Base-by-base conservation (phyloP, 495 filamentous ascomycete species). In the Aspergillus steynii region DNA sequence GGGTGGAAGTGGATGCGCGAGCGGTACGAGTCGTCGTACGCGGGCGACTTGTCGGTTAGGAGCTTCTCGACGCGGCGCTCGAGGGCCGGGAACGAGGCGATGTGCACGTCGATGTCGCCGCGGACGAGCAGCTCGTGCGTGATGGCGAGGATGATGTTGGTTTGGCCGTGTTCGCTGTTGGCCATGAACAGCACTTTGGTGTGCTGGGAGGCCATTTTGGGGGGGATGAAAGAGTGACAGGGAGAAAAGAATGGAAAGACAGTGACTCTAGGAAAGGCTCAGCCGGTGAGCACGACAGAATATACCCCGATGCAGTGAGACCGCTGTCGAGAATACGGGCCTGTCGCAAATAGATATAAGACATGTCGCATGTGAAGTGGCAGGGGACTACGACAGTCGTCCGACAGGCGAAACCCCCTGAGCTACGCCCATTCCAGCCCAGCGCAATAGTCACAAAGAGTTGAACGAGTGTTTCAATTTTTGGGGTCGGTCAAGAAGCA, bases 151-250 rank as follows among this genome's bases (percentile, higher is more conserved):
- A 79, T 74, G 28, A 85, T 80, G 64, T 85, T 85, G 29, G 80
- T 78, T 58, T 85, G 81, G 20, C 84, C 84, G 55, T 80, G 74
- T 60, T 85, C 84, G 48, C 80, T 79, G 71, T 81, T 83, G 5
- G 84, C 83, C 59, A 86, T 66, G 53, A 86, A 80, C 9, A 86
- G 71, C 20, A 68, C 66, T n/a, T 61, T 60, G 51, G 62, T 65
- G 14, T 53, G 49, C 27, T 45, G 48, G 26, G 27, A 20, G 28
- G 57, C 34, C 57, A 59, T 59, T 12, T 20, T 53, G 48, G 25
- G 26, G 29, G n/a, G 20, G 20, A 20, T 20, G 20, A 20, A 26
- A 48, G 9, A 32, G 12, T 5, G 32, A 54, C n/a, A 42, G 26
- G 2, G 42, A 26, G n/a, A 54, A 42, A 20, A 5, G 26, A 54